These are phyloP conservation scores for Aspergillus quadricinctus DNA, from an alignment of 2,329 filamentous ascomycete genomes.

Conservation along the genomic window DNA sequence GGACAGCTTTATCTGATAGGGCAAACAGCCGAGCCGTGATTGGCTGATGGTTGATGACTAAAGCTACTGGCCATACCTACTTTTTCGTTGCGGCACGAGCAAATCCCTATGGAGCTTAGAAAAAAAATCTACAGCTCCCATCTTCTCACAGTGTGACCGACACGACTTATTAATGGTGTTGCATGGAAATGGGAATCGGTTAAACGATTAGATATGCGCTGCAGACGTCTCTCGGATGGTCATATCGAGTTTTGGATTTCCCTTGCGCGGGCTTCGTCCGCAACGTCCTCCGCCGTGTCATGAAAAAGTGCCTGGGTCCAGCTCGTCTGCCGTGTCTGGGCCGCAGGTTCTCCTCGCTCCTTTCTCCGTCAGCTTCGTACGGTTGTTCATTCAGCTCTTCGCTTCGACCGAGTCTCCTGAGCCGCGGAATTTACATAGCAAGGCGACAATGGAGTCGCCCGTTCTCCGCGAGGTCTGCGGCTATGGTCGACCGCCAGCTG, in stretches of 20 bases:
- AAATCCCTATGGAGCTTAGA: neutral
- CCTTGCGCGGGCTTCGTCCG: constrained; percentile 21
- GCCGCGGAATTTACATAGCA: constrained; percentile 6
- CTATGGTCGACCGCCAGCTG: constrained; percentile 16
- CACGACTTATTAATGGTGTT: neutral
- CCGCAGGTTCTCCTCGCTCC: constrained; percentile 21
- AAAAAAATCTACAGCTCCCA: neutral
- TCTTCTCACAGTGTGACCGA: neutral
- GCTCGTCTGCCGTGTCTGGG: constrained; percentile 32
- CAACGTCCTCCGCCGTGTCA: constrained; percentile 34
- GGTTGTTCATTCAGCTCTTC: constrained; percentile 5
- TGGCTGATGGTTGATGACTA: neutral
- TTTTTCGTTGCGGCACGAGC: neutral
- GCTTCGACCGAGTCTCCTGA: constrained; percentile 1
- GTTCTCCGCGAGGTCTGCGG: constrained; percentile 14
- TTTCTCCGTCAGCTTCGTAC: constrained; percentile 6
- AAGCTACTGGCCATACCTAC: neutral
- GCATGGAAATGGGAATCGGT: constrained; percentile 8
- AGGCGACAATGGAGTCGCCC: constrained; percentile 20
- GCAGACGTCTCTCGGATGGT: constrained; percentile 16
- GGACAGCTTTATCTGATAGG: neutral
- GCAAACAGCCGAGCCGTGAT: neutral
- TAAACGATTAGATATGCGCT: constrained; percentile 26
- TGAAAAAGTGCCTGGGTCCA: constrained; percentile 38
- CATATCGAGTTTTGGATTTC: constrained; percentile 26